Percentiles rank a stretch among this genome's conserved stretches.
phyloP scores from a whole-genome alignment of 768 basidiomycete genomes.

The Russula abietina region DNA sequence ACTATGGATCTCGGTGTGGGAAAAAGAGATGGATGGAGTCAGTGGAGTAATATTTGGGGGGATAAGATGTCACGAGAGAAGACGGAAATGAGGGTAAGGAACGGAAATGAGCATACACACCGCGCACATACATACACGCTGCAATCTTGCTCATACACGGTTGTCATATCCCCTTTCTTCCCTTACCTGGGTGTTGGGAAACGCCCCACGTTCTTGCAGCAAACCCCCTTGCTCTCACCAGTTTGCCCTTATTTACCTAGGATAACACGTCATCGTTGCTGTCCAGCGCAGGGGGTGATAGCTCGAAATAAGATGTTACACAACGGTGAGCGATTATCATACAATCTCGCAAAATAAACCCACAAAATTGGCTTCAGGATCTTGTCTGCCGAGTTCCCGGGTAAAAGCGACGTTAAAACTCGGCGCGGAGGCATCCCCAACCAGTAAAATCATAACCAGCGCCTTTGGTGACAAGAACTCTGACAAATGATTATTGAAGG shows the following conservation, averaged over 20 bases:
- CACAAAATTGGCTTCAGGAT: background rate
- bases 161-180: slow-evolving; percentile 1
- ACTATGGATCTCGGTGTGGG: background rate
- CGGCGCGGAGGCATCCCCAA: background rate
- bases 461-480: background rate
- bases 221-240: background rate
- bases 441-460: background rate
- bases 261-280: background rate
- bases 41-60: background rate
- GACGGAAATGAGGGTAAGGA: slow-evolving; percentile 13
- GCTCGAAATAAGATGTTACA: background rate
- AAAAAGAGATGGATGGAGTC: background rate
- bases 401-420: background rate
- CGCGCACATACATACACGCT: slow-evolving; percentile 6
- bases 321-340: background rate
- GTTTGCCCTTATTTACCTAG: background rate
- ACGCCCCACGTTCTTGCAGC: background rate
- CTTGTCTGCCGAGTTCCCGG: background rate
- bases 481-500: background rate
- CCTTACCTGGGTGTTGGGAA: background rate
- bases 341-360: background rate
- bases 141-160: background rate
- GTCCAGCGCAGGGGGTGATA: background rate
- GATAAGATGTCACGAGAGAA: background rate
- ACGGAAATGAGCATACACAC: slow-evolving; percentile 16